Base-by-base conservation (phyloP, 1,284 basidiomycete species). In the Leucoagaricus sp. region DNA sequence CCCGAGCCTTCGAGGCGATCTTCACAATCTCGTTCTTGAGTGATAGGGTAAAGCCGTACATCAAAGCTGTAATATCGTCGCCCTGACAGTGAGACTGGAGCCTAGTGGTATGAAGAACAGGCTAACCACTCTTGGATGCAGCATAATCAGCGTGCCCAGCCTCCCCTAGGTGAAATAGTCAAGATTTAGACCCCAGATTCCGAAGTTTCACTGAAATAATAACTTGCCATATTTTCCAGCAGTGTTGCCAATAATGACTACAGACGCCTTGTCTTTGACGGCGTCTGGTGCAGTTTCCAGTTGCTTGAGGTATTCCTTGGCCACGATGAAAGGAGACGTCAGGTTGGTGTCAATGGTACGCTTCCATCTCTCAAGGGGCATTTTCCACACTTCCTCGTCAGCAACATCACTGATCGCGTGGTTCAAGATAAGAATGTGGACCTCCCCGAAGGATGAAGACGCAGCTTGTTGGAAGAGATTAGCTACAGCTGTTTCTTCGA, bases 21-120 rank as follows among this genome's bases (percentile, higher is more conserved):
- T 83, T 82, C 26, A 91, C 88, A 56, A 91, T 91, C 69, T 92
- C 89, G 66, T 91, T 91, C 70, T 91, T 91, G 59, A 91, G 75
- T 3, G 84, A 78, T 58, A 86, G 72, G 0, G 83, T 82, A 40
- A 91, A 68, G 1, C 89, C 89, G 59, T 89, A 86, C 85, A 90
- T 90, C 74, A 92, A 77, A 0, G 83, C 89, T 83, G 57, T 50
- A 33, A 63, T 51, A 42, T 42, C 7, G 17, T 10, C 17, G 10
- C 2, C 13, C 17, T 21, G 13, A 8, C 31, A 13, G 8, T 33
- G 31, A 13, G 13, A 5, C 4, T 12, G 3, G 10, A 4, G 6
- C n/a, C 31, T 26, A 8, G 36, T 9, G 13, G 4, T 33, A 17
- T 36, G 41, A 44, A 17, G 12, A 17, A 10, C 6, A 29, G 8